Evolutionary conservation across 2,329 filamentous ascomycete genomes (phyloP).

Genomic region (Fusarium buharicum): DNA sequence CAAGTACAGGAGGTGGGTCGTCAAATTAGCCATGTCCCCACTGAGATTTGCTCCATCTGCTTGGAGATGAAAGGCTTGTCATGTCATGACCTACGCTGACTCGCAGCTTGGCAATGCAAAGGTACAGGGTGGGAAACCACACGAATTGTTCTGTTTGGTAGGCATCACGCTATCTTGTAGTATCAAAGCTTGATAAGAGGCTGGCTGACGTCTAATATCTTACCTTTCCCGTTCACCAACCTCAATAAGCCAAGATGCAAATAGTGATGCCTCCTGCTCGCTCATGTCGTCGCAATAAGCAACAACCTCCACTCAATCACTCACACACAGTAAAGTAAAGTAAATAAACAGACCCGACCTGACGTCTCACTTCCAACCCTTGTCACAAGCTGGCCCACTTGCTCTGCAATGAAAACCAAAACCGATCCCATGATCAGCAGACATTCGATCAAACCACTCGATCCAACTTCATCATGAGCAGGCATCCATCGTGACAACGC

Average conservation of each 20-base stretch:
- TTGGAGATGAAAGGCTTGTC: conserved; percentile 23
- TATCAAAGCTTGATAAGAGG: conserved; percentile 8
- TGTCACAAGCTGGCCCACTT: conserved; percentile 13
- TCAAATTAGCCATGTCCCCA: conserved; percentile 38
- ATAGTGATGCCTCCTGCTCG: conserved; percentile 1
- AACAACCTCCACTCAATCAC: conserved; percentile 31
- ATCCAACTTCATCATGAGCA: conserved; percentile 16
- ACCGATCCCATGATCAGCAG: conserved; percentile 38
- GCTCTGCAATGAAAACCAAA: conserved; percentile 18
- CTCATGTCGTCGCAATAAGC: conserved; percentile 28
- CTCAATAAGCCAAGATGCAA: background rate
- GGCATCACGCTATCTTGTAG: background rate
- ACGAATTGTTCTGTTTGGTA: background rate
- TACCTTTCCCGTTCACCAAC: conserved; percentile 7
- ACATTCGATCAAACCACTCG: conserved; percentile 19
- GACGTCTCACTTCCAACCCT: conserved; percentile 20
- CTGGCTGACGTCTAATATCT: conserved; percentile 6
- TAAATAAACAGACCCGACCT: conserved; percentile 28
- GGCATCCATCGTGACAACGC: conserved; percentile 18
- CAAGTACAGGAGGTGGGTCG: conserved; percentile 31
- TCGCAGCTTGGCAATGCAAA: conserved; percentile 25
- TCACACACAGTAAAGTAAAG: conserved; percentile 4
- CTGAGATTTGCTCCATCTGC: conserved; percentile 25
- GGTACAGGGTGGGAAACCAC: conserved; percentile 6
- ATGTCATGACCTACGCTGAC: conserved; percentile 26